Base-by-base conservation (phyloP, 257 asterid species). In the Henckelia pumila region DNA sequence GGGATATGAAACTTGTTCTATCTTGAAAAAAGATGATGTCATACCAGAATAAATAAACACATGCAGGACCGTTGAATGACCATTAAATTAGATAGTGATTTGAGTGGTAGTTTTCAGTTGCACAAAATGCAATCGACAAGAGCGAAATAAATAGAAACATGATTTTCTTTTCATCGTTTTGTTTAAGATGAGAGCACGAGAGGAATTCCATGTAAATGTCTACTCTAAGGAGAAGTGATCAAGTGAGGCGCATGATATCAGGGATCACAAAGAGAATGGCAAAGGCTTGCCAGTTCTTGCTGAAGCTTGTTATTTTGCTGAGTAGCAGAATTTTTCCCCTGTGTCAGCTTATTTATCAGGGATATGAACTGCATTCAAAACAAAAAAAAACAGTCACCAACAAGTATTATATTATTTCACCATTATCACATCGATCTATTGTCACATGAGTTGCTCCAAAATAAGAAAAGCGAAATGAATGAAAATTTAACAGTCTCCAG, bases 271-370 rank as follows among this genome's bases (percentile, higher is more conserved):
- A 44, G 52, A 47, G 29, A 35, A 50, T 19, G 59, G 59, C 17
- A 62, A 75, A 21, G 32, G n/a, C 26, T 63, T 82, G 78, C 86
- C 80, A 82, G 62, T 82, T 82, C 86, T 52, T 76, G 52, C 52
- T 40, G 52, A 40, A 40, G 52, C 52, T 40, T 40, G 52, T 14
- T 40, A 40, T 40, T 40, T 40, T 40, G 52, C 52, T 13, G 19
- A 40, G 14, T 40, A 40, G 52, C 52, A 9, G 52, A 40, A 40
- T 14, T 40, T 40, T 40, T 40, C 52, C 14, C 52, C n/a, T 40
- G 19, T 3, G 52, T 11, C 52, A 40, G 7, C n/a, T 14, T 40
- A 40, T 40, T 40, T 40, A 40, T 14, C 52, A 40, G 52, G 52
- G 19, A 40, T 19, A 13, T 40, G 17, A 40, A n/a, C 52, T 40